Percentiles rank a stretch among this genome's conserved stretches.
Conservation (phyloP, 768 basidiomycete genomes). For the Pleurotus giganteus region DNA sequence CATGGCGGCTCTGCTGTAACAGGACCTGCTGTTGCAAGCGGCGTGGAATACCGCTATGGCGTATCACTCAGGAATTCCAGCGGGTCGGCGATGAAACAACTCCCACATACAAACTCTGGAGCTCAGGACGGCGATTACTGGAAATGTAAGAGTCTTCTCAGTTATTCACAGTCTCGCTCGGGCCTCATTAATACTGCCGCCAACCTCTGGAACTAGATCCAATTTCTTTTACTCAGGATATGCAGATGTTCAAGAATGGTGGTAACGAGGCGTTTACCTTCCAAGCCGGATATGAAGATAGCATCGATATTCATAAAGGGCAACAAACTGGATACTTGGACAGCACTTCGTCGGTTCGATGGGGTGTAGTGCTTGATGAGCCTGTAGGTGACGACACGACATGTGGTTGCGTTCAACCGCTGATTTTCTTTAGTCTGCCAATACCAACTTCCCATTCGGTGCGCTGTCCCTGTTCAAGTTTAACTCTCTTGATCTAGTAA, state of each 20-base stretch:
- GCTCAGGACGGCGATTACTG: neutral
- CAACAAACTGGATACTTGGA: neutral
- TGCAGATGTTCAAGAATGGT: constrained; percentile 5
- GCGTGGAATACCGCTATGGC: neutral
- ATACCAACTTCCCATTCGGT: too few relatives aligned
- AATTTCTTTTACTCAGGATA: neutral
- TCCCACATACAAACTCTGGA: neutral
- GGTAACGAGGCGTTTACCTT: neutral
- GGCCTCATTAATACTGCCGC: neutral
- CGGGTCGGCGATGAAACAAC: neutral
- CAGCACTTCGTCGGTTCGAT: neutral
- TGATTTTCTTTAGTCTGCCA: too few relatives aligned
- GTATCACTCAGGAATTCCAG: neutral
- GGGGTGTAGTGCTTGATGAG: neutral
- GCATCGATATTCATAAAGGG: neutral
- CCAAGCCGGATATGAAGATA: neutral
- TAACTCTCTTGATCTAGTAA: too few relatives aligned
- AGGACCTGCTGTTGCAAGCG: neutral
- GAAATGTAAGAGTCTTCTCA: neutral
- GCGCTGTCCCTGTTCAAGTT: too few relatives aligned
- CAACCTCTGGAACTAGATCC: neutral
- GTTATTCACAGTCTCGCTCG: neutral
- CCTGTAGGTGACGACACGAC: too few relatives aligned
- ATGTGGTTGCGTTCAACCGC: too few relatives aligned
- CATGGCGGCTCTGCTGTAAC: neutral